phyloP scores from a whole-genome alignment of 129 eudicot genomes.

The Tagetes erecta region DNA sequence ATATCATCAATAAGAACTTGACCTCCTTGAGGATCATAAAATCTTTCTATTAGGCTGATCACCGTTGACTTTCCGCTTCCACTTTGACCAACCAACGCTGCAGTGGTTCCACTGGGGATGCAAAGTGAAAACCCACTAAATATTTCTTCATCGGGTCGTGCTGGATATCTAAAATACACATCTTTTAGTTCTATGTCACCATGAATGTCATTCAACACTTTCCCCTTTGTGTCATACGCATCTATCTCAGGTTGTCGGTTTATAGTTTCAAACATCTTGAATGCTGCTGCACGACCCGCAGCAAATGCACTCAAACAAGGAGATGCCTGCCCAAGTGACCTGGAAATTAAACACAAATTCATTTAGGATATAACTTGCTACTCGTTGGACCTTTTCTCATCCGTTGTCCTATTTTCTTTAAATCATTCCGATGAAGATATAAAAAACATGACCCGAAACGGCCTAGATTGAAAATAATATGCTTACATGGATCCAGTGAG shows the following conservation, averaged over 20 bases:
- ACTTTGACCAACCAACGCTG: conserved; percentile 86
- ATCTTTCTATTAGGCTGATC: conserved; percentile 72
- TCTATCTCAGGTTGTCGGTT: conserved; percentile 71
- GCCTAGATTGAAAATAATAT: not conserved
- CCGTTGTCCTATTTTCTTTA: not conserved
- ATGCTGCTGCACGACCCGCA: conserved; percentile 84
- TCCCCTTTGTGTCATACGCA: conserved; percentile 57
- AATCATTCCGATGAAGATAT: not conserved
- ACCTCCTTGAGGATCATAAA: conserved; percentile 79
- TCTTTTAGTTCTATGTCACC: conserved; percentile 65
- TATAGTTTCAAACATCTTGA: conserved; percentile 83
- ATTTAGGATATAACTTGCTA: not conserved
- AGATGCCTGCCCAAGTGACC: conserved; percentile 82
- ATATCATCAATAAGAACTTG: conserved; percentile 66
- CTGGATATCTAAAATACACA: conserved; percentile 65
- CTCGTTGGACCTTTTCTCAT: not conserved
- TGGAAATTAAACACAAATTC: conserved; percentile 17
- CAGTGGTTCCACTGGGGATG: conserved; percentile 69
- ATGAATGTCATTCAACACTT: conserved; percentile 49
- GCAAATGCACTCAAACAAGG: conserved; percentile 85
- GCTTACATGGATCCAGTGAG: conserved; percentile 79
- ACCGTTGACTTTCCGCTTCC: conserved; percentile 89
- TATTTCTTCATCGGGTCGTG: conserved; percentile 68
- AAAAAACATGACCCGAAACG: not conserved
- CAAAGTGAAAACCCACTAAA: conserved; percentile 67